These are phyloP conservation scores for Nyctanthes arbortristis DNA, from an alignment of 257 asterid genomes.

Conservation along the genomic window DNA sequence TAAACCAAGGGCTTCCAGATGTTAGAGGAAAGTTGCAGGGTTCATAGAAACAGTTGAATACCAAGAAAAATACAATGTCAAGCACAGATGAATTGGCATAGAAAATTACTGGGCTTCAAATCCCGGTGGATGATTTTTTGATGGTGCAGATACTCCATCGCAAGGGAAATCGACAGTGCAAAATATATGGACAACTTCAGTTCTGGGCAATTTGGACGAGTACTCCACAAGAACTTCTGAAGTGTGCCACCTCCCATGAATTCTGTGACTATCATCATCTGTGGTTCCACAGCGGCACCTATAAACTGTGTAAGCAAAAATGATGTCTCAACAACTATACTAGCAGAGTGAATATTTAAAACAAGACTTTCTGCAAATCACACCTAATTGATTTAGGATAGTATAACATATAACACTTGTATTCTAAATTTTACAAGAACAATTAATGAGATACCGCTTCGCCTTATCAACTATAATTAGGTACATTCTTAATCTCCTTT, in stretches of 20 bases:
- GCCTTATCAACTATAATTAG: too few species aligned
- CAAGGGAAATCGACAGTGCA: too few species aligned
- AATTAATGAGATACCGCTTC: neutral
- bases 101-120: constrained; percentile 58
- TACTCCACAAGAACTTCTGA: too few species aligned
- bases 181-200: constrained; percentile 41
- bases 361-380: neutral
- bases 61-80: constrained; percentile 7
- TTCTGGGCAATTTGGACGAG: too few species aligned
- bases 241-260: constrained; percentile 61
- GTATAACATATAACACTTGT: neutral
- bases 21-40: too few species aligned
- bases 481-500: too few species aligned
- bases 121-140: constrained; percentile 29
- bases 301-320: constrained; percentile 45
- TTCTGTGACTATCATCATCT: constrained; percentile 57
- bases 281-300: constrained; percentile 54
- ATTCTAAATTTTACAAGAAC: neutral
- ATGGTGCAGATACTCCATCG: too few species aligned
- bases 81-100: neutral
- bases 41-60: neutral
- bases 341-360: neutral
- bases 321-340: constrained; percentile 23
- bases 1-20: neutral
- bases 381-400: neutral